phyloP scores from a whole-genome alignment of 225 moss, liverwort and hornwort genomes.

The Marchantia polymorpha region DNA sequence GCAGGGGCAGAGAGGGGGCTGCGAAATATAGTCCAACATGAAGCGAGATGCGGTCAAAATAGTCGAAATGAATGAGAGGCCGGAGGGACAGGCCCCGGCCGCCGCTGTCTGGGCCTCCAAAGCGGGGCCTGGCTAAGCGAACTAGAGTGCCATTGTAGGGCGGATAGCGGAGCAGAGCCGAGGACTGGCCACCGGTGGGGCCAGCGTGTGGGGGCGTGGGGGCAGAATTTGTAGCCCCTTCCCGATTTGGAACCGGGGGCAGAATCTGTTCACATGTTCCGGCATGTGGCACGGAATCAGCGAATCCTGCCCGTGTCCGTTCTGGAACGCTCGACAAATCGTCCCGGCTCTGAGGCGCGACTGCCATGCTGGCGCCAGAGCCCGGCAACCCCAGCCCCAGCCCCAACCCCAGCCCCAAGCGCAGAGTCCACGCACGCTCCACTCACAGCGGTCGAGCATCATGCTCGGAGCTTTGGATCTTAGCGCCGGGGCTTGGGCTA shows the following conservation, averaged over 20 bases:
- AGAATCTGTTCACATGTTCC: conserved; percentile 16
- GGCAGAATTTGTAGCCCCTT: background rate
- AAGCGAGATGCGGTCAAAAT: background rate
- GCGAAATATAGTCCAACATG: background rate
- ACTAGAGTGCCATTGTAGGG: background rate
- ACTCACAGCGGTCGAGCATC: background rate
- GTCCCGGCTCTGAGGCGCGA: background rate
- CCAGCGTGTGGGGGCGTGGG: background rate
- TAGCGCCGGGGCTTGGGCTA: background rate
- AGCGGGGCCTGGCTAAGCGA: background rate
- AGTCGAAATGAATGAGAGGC: background rate
- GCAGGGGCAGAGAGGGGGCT: background rate
- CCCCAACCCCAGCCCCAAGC: too few species aligned
- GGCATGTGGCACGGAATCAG: background rate
- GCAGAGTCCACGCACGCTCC: background rate
- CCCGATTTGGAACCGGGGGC: background rate
- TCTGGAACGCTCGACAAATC: background rate
- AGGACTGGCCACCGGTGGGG: background rate
- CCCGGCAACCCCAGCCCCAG: background rate
- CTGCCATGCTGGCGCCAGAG: background rate
- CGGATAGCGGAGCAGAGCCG: background rate
- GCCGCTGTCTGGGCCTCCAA: background rate
- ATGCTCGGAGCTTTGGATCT: background rate
- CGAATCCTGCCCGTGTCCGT: background rate
- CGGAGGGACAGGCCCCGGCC: background rate